phyloP scores from a whole-genome alignment of 345 rosid genomes.

The Hypericum perforatum region DNA sequence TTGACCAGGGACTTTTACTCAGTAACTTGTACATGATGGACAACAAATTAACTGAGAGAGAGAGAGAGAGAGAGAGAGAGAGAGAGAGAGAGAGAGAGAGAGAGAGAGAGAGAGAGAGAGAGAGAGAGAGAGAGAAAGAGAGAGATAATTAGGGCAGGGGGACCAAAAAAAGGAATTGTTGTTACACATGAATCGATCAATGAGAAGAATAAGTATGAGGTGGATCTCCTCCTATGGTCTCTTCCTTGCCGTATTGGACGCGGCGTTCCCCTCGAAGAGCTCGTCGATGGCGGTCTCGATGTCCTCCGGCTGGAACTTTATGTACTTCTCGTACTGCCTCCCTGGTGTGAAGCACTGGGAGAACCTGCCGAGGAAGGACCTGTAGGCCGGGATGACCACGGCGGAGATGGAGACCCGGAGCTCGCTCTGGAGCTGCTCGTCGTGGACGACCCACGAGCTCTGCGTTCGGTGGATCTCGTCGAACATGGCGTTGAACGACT shows the following conservation, averaged over 20 bases:
- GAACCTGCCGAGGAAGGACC: constrained; percentile 72
- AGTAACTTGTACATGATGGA: too few relatives aligned
- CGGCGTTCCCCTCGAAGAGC: constrained; percentile 63
- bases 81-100: too few relatives aligned
- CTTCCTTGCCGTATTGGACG: constrained; percentile 28
- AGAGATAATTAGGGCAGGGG: too few relatives aligned
- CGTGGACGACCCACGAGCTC: constrained; percentile 74
- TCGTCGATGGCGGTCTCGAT: constrained; percentile 71
- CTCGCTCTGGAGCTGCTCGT: constrained; percentile 89
- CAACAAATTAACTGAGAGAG: too few relatives aligned
- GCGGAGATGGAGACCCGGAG: constrained; percentile 79
- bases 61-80: too few relatives aligned
- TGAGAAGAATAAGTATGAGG: too few relatives aligned
- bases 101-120: too few relatives aligned
- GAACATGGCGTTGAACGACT: constrained; percentile 68
- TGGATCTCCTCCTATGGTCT: constrained; percentile 29
- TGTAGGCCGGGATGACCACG: constrained; percentile 68
- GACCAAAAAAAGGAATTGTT: too few relatives aligned
- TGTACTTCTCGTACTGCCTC: constrained; percentile 78
- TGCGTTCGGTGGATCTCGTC: constrained; percentile 92
- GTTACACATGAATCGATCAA: too few relatives aligned
- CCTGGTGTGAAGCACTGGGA: constrained; percentile 61
- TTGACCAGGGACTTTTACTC: too few relatives aligned
- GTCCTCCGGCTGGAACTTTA: constrained; percentile 82
- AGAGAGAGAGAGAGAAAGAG: too few relatives aligned